Evolutionary conservation across 129 eudicot genomes (phyloP), one percentile per base, ranked within the genome.

Genomic region (Kitagawia praeruptora): DNA sequence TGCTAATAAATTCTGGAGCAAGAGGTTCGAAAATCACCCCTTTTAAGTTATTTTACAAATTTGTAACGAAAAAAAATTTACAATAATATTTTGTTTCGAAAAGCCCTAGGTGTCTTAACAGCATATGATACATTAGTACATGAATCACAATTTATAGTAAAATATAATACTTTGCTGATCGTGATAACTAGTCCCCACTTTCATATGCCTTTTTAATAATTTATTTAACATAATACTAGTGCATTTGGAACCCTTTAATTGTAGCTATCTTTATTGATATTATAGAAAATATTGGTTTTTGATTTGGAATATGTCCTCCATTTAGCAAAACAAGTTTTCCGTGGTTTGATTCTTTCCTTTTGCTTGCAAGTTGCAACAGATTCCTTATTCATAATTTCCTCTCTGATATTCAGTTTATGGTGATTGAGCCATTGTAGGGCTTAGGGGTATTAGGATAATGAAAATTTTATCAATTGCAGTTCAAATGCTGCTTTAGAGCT

Each of bases 401-500:
- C 15, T 6, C 41, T 67, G 10, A 67, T 67, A 67, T 67, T 61
- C 31, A 67, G 41, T 67, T 67, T 67, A 34, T 66, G 71, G 18
- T 6, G 31, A 58, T 58, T 23, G 66, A 58, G 31, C 66, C 66
- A 23, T n/a, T 23, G 13, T 58, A 9, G 31, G 66, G 44, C n/a
- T 18, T 70, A 18, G 4, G 44, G n/a, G 28, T 72, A 15, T 18
- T 48, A 53, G 19, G 63, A 80, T 45, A 44, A 16, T 37, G 28
- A 78, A n/a, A 41, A 61, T 72, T 34, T 9, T 81, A 75, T 80
- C 70, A 83, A 23, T 51, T 91, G 92, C 92, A 95, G 98, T 85
- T 78, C 81, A 69, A 83, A 87, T 71, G 89, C 87, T 66, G 88
- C 85, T 79, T 78, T 96, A 77, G 95, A 96, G 84, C 87, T 96